A percentile compares a stretch with the other conserved stretches of the same genome.
Conservation (phyloP, 2,329 filamentous ascomycete genomes). For the Curvularia verruculosa region DNA sequence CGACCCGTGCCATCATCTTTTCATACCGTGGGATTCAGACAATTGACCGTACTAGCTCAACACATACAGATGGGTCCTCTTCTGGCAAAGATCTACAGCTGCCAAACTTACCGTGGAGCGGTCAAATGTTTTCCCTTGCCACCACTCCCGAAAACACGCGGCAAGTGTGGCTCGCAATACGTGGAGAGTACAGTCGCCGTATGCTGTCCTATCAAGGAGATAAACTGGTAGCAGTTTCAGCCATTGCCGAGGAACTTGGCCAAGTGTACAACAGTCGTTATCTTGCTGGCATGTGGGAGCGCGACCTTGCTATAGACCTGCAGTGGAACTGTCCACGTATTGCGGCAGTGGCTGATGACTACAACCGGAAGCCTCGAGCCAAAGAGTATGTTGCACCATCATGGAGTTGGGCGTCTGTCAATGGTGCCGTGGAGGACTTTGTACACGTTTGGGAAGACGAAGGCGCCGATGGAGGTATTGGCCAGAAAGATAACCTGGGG, state of each 20-base stretch:
- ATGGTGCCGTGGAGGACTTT: slow-evolving; percentile 8
- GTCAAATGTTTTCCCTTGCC: slow-evolving; percentile 8
- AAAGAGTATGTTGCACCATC: slow-evolving; percentile 11
- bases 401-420: slow-evolving; percentile 17
- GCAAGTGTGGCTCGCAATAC: slow-evolving; percentile 11
- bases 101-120: slow-evolving; percentile 11
- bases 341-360: neutral
- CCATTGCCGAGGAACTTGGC: slow-evolving; percentile 15
- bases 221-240: slow-evolving; percentile 14
- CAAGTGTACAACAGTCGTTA: slow-evolving; percentile 6
- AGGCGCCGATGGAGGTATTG: neutral
- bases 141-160: slow-evolving; percentile 6
- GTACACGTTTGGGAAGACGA: slow-evolving; percentile 5
- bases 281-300: slow-evolving; percentile 16
- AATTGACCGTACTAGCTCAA: slow-evolving; percentile 4
- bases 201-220: slow-evolving; percentile 11
- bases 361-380: slow-evolving; percentile 2
- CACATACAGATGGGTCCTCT: neutral
- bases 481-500: slow-evolving; percentile 4
- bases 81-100: slow-evolving; percentile 11
- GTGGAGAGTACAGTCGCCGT: slow-evolving; percentile 16
- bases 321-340: slow-evolving; percentile 8
- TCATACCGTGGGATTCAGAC: slow-evolving; percentile 12
- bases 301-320: slow-evolving; percentile 11
- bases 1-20: slow-evolving; percentile 11